Conservation (phyloP, 2,329 filamentous ascomycete species). For the Dichotomopilus funicola region DNA sequence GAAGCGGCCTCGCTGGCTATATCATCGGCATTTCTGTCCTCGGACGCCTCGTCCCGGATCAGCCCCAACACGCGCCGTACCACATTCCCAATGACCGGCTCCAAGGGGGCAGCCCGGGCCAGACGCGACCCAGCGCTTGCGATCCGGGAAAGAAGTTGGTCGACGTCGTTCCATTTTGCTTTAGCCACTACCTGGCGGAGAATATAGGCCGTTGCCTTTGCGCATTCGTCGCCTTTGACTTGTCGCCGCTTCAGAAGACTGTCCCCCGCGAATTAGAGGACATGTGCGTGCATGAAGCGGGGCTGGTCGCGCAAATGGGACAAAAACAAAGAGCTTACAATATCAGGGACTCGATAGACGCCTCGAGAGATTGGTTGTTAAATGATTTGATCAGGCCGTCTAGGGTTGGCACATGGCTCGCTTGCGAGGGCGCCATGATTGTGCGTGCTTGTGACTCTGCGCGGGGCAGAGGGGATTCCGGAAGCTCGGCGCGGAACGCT, state of each 20-base stretch:
- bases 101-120: constrained; percentile 76
- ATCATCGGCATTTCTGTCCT: constrained; percentile 60
- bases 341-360: constrained; percentile 75
- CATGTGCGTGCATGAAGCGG: constrained; percentile 2
- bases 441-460: not conserved
- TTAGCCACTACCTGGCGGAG: constrained; percentile 80
- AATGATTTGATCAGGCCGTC: constrained; percentile 73
- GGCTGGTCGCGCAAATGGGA: not conserved
- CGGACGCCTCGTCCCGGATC: constrained; percentile 84
- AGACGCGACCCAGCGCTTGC: constrained; percentile 71
- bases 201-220: constrained; percentile 83
- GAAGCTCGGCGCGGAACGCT: not conserved
- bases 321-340: constrained; percentile 46
- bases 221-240: constrained; percentile 81
- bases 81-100: constrained; percentile 91
- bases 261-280: constrained; percentile 6
- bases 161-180: constrained; percentile 70
- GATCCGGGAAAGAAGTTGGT: constrained; percentile 72
- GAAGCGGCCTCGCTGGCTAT: constrained; percentile 53
- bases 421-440: constrained; percentile 51
- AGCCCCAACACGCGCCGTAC: constrained; percentile 83
- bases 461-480: not conserved
- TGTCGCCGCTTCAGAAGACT: constrained; percentile 87
- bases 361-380: constrained; percentile 68
- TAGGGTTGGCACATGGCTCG: constrained; percentile 63